Conservation (phyloP, 441 rosid genomes). For the Isatis lusitanica region DNA sequence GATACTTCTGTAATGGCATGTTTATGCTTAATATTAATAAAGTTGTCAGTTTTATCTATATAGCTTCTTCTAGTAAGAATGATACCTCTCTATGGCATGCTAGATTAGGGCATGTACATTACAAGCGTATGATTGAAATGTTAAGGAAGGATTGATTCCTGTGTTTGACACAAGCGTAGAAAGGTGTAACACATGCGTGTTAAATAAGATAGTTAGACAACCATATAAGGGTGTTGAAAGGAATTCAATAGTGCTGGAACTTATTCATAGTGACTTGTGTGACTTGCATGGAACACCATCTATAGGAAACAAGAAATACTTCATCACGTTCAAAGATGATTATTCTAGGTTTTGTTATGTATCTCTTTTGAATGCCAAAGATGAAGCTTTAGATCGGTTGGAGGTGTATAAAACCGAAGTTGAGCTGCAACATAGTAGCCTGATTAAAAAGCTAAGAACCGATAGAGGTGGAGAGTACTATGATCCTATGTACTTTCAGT, state of each 20-base stretch:
- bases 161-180: not conserved
- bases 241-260: too few relatives aligned
- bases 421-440: too few relatives aligned
- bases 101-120: not conserved
- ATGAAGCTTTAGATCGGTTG: too few relatives aligned
- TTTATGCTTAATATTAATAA: constrained; percentile 10
- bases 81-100: not conserved
- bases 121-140: not conserved
- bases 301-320: too few relatives aligned
- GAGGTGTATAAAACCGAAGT: too few relatives aligned
- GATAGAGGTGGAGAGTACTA: too few relatives aligned
- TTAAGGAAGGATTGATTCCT: not conserved
- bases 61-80: not conserved
- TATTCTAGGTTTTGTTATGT: not conserved
- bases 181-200: not conserved
- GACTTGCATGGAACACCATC: too few relatives aligned
- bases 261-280: too few relatives aligned
- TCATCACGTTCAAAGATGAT: not conserved
- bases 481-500: too few relatives aligned
- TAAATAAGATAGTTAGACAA: not conserved
- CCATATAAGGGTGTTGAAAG: too few relatives aligned
- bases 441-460: too few relatives aligned
- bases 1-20: not conserved
- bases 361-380: not conserved
- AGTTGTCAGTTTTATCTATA: not conserved